These are phyloP conservation scores for Colletotrichum musicola DNA, from an alignment of 2,329 filamentous ascomycete species.

Conservation along the genomic window DNA sequence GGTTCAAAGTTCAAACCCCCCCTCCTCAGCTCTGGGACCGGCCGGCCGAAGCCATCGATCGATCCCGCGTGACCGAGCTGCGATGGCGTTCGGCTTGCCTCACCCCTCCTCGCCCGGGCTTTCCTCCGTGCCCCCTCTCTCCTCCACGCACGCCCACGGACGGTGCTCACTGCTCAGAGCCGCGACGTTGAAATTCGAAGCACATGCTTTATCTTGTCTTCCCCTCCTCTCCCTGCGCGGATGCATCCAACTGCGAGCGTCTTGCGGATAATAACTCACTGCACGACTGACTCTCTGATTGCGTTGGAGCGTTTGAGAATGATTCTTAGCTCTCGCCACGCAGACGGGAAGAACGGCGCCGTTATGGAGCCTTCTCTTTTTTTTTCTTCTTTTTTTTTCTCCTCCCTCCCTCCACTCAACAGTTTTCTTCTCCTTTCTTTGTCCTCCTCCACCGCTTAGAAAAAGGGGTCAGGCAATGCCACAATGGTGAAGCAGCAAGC, in stretches of 20 bases:
- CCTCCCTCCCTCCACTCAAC: no score
- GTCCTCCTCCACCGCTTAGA: slow-evolving; percentile 2
- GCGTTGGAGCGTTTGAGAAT: slow-evolving; percentile 17
- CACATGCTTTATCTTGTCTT: not conserved
- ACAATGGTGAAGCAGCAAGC: slow-evolving; percentile 27
- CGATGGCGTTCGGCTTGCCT: slow-evolving; percentile 32
- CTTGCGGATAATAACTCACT: not conserved
- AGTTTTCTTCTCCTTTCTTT: slow-evolving; percentile 4
- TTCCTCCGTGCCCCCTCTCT: slow-evolving; percentile 20
- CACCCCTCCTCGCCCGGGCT: slow-evolving; percentile 3
- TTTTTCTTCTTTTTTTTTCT: not conserved
- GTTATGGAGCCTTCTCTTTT: slow-evolving; percentile 5
- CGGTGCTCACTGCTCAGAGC: not conserved
- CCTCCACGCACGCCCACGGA: not conserved
- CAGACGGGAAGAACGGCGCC: slow-evolving; percentile 21
- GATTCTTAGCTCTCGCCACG: not conserved
- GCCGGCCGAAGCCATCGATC: slow-evolving; percentile 6
- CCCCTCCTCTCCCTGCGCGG: not conserved
- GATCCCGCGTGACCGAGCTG: slow-evolving; percentile 30
- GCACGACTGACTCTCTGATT: slow-evolving; percentile 6
- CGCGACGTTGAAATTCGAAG: not conserved
- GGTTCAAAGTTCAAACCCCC: slow-evolving; percentile 5
- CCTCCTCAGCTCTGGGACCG: slow-evolving; percentile 22
- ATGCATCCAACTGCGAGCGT: slow-evolving; percentile 17
- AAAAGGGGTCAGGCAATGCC: slow-evolving; percentile 1